Evolutionary conservation across 257 asterid species (phyloP).

Genomic region (Fraxinus pennsylvanica): DNA sequence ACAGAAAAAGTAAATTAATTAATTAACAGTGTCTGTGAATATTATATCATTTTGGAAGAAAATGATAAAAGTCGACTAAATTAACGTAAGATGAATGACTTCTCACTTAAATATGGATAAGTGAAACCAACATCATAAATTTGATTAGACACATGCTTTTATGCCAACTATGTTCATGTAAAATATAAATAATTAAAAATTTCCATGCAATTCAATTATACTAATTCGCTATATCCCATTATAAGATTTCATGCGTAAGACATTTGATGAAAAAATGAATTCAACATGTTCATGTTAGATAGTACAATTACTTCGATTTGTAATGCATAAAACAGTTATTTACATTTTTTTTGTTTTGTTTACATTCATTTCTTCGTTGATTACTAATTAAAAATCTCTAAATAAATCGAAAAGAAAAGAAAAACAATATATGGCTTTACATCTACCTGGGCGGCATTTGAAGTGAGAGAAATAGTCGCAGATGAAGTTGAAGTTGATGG

Average conservation of each 20-base stretch:
- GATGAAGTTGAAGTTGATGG: conserved; percentile 35
- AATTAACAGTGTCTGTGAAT: not conserved
- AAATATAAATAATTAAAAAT: not conserved
- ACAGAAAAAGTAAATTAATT: not conserved
- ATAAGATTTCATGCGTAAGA: not conserved
- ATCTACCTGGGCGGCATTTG: conserved; percentile 59
- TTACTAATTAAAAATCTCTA: not conserved
- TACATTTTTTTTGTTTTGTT: not conserved
- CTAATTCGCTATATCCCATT: too few relatives aligned
- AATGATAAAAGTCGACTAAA: not conserved
- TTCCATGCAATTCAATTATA: not conserved
- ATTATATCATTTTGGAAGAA: not conserved
- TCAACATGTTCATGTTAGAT: not conserved
- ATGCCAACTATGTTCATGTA: not conserved
- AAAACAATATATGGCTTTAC: not conserved
- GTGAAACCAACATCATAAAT: not conserved
- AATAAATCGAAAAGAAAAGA: not conserved
- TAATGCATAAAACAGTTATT: not conserved
- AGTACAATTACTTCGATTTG: not conserved
- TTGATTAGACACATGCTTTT: not conserved
- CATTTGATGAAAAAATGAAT: not conserved
- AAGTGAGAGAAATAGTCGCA: conserved; percentile 42
- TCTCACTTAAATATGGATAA: not conserved
- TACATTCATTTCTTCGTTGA: not conserved
- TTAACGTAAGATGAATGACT: not conserved